Conservation (phyloP, 176 grass and related monocot species). For the Hsuehochloa calcarea region DNA sequence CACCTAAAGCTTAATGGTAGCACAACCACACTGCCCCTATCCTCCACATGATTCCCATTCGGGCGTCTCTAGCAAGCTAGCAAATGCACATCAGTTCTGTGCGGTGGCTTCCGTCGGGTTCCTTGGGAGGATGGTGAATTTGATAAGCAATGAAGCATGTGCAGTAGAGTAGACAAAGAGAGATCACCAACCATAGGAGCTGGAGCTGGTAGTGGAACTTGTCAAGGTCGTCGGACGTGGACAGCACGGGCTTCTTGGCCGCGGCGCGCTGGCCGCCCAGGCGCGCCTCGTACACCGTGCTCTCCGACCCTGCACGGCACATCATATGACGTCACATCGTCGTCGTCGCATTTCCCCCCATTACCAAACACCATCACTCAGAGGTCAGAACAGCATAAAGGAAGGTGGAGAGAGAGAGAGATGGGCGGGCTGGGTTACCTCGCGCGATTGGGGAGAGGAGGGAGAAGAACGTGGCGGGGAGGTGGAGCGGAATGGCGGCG, state of each 20-base stretch:
- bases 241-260: constrained; percentile 89
- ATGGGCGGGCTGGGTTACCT: constrained; percentile 33
- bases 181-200: constrained; percentile 60
- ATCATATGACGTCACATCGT: neutral
- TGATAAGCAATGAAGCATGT: neutral
- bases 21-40: neutral
- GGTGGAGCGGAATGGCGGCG: constrained; percentile 69
- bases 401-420: neutral
- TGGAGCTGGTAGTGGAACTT: constrained; percentile 96
- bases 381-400: neutral
- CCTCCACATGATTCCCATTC: neutral
- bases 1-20: neutral
- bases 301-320: constrained; percentile 63
- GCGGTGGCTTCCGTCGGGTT: neutral
- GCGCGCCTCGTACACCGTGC: constrained; percentile 83
- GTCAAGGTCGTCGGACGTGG: constrained; percentile 86
- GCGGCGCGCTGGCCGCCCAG: constrained; percentile 57
- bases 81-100: neutral
- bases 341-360: neutral
- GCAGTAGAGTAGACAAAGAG: neutral
- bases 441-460: constrained; percentile 78
- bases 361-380: neutral
- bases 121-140: neutral
- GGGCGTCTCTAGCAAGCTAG: neutral
- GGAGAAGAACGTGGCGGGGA: constrained; percentile 67